phyloP scores from a whole-genome alignment of 257 asterid species.

The Ehretia macrophylla region DNA sequence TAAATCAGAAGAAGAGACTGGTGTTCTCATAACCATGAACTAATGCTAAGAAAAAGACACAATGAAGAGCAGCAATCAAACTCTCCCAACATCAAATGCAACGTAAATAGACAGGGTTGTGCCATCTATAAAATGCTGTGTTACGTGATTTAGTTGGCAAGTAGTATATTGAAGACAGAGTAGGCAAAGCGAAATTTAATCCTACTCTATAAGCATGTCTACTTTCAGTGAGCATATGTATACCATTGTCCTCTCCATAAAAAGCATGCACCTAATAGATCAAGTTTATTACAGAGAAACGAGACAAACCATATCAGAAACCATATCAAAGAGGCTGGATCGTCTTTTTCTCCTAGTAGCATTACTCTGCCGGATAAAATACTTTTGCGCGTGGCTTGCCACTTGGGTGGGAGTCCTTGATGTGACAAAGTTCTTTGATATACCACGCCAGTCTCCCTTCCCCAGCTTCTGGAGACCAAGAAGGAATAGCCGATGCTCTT shows the following conservation, averaged over 20 bases:
- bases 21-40: neutral
- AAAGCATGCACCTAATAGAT: neutral
- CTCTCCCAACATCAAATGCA: no score
- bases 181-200: no score
- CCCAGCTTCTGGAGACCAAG: slow-evolving; percentile 66
- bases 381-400: slow-evolving; percentile 94
- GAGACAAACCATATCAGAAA: slow-evolving; percentile 38
- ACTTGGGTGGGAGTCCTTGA: slow-evolving; percentile 81
- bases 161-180: no score
- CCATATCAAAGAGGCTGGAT: slow-evolving; percentile 81
- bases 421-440: slow-evolving; percentile 53
- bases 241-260: neutral
- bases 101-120: no score
- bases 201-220: neutral
- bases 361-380: slow-evolving; percentile 62
- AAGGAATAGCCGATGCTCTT: slow-evolving; percentile 75
- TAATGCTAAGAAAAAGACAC: neutral
- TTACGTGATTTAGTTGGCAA: no score
- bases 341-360: slow-evolving; percentile 60
- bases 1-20: neutral
- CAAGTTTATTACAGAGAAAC: neutral
- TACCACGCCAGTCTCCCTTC: slow-evolving; percentile 85
- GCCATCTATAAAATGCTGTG: no score
- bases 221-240: neutral
- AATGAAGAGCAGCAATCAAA: no score